A percentile compares a stretch with the other conserved stretches of the same genome.
Evolutionary conservation across 2,329 filamentous ascomycete species (phyloP).

Genomic region (Pseudogymnoascus sp.): DNA sequence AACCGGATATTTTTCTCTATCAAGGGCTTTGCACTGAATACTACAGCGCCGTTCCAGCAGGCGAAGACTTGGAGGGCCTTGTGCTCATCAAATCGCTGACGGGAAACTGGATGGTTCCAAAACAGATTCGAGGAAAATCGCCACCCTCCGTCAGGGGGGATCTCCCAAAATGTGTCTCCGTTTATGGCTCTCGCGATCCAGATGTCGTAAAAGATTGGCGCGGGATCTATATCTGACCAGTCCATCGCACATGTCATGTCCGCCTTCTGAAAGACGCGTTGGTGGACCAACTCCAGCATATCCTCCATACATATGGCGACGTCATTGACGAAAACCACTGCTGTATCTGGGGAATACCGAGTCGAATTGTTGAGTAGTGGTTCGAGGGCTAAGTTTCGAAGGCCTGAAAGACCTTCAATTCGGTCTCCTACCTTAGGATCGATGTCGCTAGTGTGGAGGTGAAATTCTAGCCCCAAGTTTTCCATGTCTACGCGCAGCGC

Average conservation of each 20-base stretch:
- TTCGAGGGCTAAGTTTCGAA: slow-evolving; percentile 46
- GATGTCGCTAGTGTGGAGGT: slow-evolving; percentile 36
- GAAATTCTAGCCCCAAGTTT: slow-evolving; percentile 34
- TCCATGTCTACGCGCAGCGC: slow-evolving; percentile 35
- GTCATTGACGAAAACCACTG: slow-evolving; percentile 48
- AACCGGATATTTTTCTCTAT: slow-evolving; percentile 39
- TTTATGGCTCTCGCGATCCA: slow-evolving; percentile 46
- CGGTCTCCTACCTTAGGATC: slow-evolving; percentile 38
- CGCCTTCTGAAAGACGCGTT: slow-evolving; percentile 38
- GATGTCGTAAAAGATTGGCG: slow-evolving; percentile 49
- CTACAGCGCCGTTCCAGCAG: slow-evolving; percentile 53
- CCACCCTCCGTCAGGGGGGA: slow-evolving; percentile 44
- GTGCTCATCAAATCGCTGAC: slow-evolving; percentile 27
- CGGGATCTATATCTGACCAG: slow-evolving; percentile 40
- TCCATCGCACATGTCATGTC: slow-evolving; percentile 55
- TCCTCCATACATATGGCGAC: slow-evolving; percentile 47
- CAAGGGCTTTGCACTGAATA: slow-evolving; percentile 42
- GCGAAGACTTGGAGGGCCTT: slow-evolving; percentile 53
- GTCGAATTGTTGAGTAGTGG: slow-evolving; percentile 33
- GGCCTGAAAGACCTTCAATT: slow-evolving; percentile 40
- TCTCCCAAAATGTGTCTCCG: slow-evolving; percentile 49
- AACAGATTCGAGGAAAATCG: slow-evolving; percentile 44
- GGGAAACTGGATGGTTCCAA: slow-evolving; percentile 38
- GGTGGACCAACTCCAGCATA: slow-evolving; percentile 49
- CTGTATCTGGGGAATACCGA: slow-evolving; percentile 31